phyloP scores from a whole-genome alignment of 2,329 filamentous ascomycete species.

The Atkinsonella texensis region DNA sequence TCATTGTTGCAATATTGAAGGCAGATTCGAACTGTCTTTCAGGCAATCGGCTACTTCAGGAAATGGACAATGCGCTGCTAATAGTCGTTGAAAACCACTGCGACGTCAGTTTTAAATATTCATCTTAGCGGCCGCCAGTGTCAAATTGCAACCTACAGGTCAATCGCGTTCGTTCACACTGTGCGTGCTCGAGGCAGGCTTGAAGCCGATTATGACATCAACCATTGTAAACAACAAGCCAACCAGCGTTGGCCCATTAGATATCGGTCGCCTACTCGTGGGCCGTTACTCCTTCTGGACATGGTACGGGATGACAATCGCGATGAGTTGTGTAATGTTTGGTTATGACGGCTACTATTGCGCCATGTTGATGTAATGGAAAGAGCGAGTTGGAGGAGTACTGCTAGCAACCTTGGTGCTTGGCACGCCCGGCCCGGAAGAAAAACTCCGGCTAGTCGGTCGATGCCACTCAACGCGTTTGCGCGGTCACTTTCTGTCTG shows the following conservation, averaged over 20 bases:
- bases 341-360: constrained; percentile 2
- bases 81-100: background rate
- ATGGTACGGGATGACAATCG: too few relatives aligned
- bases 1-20: constrained; percentile 14
- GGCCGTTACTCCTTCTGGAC: background rate
- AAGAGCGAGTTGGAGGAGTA: background rate
- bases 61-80: background rate
- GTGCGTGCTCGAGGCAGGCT: background rate
- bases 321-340: background rate
- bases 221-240: background rate
- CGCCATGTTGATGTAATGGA: constrained; percentile 5
- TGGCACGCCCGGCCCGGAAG: background rate
- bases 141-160: too few relatives aligned
- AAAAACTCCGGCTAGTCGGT: background rate
- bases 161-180: too few relatives aligned
- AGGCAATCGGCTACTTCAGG: background rate
- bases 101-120: background rate
- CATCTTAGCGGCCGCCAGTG: too few relatives aligned
- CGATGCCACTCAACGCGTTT: too few relatives aligned
- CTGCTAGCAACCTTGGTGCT: too few relatives aligned
- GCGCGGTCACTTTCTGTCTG: too few relatives aligned
- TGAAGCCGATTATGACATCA: constrained; percentile 5
- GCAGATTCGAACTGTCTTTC: background rate
- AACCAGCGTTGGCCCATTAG: background rate
- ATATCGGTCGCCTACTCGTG: background rate